A percentile compares a stretch with the other conserved stretches of the same genome.
These are phyloP conservation scores for Lichtheimia ramosa DNA, from an alignment of 371 early-diverging fungal species.

Conservation along the genomic window DNA sequence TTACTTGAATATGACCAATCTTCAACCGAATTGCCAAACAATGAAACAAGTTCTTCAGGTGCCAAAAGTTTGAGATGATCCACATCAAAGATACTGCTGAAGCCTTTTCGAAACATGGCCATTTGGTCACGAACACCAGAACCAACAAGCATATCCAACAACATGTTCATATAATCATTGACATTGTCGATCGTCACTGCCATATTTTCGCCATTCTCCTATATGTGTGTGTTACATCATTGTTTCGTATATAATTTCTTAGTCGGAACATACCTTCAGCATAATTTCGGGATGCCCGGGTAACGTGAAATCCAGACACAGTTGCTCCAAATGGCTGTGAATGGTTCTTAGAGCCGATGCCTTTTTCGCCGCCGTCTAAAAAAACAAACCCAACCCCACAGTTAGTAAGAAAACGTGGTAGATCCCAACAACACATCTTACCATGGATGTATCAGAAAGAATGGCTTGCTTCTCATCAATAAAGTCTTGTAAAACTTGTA, in stretches of 20 bases:
- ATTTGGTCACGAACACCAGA: slow-evolving; percentile 70
- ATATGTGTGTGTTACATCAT: not conserved
- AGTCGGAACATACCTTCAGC: slow-evolving; percentile 42
- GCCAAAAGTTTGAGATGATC: slow-evolving; percentile 67
- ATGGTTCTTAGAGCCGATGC: slow-evolving; percentile 38
- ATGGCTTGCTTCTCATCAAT: slow-evolving; percentile 49
- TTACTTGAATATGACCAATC: slow-evolving; percentile 76
- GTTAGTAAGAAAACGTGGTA: not conserved
- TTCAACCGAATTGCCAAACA: slow-evolving; percentile 71
- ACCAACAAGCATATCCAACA: slow-evolving; percentile 67
- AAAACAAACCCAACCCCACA: not conserved
- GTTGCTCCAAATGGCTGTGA: slow-evolving; percentile 51
- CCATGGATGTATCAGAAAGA: slow-evolving; percentile 34
- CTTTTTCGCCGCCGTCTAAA: slow-evolving; percentile 30
- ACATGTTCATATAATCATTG: slow-evolving; percentile 67
- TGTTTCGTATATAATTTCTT: not conserved
- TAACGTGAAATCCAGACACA: slow-evolving; percentile 81
- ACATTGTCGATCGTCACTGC: slow-evolving; percentile 74
- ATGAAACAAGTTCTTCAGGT: slow-evolving; percentile 64
- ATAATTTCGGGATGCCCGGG: slow-evolving; percentile 72
- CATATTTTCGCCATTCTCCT: slow-evolving; percentile 62
- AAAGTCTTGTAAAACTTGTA: slow-evolving; percentile 59
- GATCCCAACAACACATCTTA: not conserved
- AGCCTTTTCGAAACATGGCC: slow-evolving; percentile 76
- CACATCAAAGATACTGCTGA: slow-evolving; percentile 72